phyloP scores from a whole-genome alignment of 495 filamentous ascomycete genomes.

The Penicillium turbatum region DNA sequence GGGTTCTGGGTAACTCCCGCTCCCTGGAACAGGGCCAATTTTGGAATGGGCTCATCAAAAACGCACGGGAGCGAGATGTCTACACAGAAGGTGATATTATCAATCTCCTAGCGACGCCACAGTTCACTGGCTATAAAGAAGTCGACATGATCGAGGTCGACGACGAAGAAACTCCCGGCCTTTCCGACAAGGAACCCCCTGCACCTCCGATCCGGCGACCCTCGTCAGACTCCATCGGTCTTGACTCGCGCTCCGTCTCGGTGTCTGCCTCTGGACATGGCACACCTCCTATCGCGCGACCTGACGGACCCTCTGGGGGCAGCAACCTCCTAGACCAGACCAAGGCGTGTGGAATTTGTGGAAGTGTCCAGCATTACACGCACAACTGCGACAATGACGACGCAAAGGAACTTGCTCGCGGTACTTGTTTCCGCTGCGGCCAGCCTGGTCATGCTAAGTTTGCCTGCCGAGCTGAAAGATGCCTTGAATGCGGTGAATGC shows the following conservation, averaged over 20 bases:
- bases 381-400: conserved; percentile 46
- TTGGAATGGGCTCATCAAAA: conserved; percentile 79
- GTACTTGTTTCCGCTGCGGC: conserved; percentile 45
- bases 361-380: conserved; percentile 46
- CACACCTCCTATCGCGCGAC: conserved; percentile 22
- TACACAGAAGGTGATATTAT: conserved; percentile 71
- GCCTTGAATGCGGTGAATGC: conserved; percentile 43
- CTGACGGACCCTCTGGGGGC: conserved; percentile 45
- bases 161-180: conserved; percentile 1
- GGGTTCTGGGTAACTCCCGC: conserved; percentile 88
- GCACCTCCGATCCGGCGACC: conserved; percentile 23
- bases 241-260: conserved; percentile 25
- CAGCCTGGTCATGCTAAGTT: conserved; percentile 34
- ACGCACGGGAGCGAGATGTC: conserved; percentile 67
- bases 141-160: conserved; percentile 46
- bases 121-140: conserved; percentile 44
- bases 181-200: conserved; percentile 15
- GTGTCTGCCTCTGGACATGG: conserved; percentile 25
- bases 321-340: conserved; percentile 40
- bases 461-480: conserved; percentile 40
- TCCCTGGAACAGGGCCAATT: conserved; percentile 82
- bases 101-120: conserved; percentile 46
- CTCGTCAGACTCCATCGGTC: conserved; percentile 22
- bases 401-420: conserved; percentile 32
- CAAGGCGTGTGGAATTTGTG: conserved; percentile 43